Evolutionary conservation across 495 filamentous ascomycete species (phyloP).

Genomic region (Astrocystis sublimbata): DNA sequence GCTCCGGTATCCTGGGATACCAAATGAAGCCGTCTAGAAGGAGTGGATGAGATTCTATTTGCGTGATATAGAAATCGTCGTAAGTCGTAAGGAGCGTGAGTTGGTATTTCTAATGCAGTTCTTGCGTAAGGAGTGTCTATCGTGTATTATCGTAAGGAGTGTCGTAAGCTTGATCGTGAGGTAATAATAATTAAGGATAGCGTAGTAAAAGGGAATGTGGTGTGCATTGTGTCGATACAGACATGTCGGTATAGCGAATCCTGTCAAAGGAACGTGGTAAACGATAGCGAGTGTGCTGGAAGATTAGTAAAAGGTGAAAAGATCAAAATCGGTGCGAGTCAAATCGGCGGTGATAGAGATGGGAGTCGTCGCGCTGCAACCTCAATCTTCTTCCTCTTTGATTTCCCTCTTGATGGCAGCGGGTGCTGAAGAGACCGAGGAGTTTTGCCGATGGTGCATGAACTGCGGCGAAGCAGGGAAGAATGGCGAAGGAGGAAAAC

Average conservation of each 20-base stretch:
- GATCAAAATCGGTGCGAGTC: background rate
- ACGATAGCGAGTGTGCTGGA: slow-evolving; percentile 50
- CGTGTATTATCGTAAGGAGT: slow-evolving; percentile 44
- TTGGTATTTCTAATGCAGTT: slow-evolving; percentile 41
- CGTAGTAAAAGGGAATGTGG: slow-evolving; percentile 43
- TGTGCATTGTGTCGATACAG: slow-evolving; percentile 48
- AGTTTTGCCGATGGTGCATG: slow-evolving; percentile 32
- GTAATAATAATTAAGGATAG: slow-evolving; percentile 43
- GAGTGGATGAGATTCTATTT: slow-evolving; percentile 38
- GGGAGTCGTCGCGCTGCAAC: background rate
- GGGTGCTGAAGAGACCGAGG: slow-evolving; percentile 31
- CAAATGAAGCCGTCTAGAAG: slow-evolving; percentile 35
- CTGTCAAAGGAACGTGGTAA: slow-evolving; percentile 50
- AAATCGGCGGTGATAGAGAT: background rate
- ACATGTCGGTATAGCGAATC: slow-evolving; percentile 36
- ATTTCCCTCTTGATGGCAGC: slow-evolving; percentile 32
- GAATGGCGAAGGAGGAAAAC: slow-evolving; percentile 24
- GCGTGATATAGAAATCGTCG: slow-evolving; percentile 35
- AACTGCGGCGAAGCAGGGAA: slow-evolving; percentile 27
- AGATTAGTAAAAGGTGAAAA: slow-evolving; percentile 24
- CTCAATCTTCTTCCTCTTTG: slow-evolving; percentile 28
- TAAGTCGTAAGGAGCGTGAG: slow-evolving; percentile 37
- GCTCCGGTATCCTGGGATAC: slow-evolving; percentile 34
- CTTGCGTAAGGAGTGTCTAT: slow-evolving; percentile 50
- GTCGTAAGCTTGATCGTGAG: slow-evolving; percentile 44